Conservation (phyloP, 2,329 filamentous ascomycete species). For the Corniculantispora saksenae region DNA sequence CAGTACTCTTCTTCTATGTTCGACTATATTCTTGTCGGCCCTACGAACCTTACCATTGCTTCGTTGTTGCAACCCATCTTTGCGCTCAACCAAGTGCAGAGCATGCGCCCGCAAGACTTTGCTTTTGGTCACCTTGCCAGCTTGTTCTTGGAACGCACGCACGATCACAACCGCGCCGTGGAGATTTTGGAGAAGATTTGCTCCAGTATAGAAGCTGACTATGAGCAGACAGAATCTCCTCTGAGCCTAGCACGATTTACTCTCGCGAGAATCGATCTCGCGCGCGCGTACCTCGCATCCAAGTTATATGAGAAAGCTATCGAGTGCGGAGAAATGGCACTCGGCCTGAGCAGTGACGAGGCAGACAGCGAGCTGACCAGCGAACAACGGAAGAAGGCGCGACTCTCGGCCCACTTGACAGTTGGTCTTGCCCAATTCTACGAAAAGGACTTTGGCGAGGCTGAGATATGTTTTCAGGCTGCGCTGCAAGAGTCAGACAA, state of each 20-base stretch:
- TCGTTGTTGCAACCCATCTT: conserved; percentile 85
- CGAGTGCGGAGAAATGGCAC: conserved; percentile 77
- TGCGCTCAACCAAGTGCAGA: conserved; percentile 77
- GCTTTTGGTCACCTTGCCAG: conserved; percentile 76
- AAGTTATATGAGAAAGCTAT: conserved; percentile 67
- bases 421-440: conserved; percentile 83
- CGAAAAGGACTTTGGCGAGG: conserved; percentile 62
- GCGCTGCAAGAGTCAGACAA: conserved; percentile 75
- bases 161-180: conserved; percentile 66
- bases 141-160: conserved; percentile 78
- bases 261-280: conserved; percentile 82
- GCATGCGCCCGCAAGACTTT: conserved; percentile 69
- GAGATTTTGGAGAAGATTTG: conserved; percentile 67
- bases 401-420: conserved; percentile 83
- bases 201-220: conserved; percentile 72
- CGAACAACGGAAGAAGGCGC: conserved; percentile 67
- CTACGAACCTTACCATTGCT: conserved; percentile 51
- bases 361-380: conserved; percentile 64
- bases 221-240: conserved; percentile 78
- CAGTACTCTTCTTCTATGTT: conserved; percentile 83
- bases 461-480: conserved; percentile 76
- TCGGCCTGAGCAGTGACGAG: conserved; percentile 76
- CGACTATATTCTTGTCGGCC: conserved; percentile 69
- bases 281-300: conserved; percentile 76
- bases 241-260: conserved; percentile 75